Conservation (phyloP, 495 filamentous ascomycete species). For the Cladorrhinum samala region DNA sequence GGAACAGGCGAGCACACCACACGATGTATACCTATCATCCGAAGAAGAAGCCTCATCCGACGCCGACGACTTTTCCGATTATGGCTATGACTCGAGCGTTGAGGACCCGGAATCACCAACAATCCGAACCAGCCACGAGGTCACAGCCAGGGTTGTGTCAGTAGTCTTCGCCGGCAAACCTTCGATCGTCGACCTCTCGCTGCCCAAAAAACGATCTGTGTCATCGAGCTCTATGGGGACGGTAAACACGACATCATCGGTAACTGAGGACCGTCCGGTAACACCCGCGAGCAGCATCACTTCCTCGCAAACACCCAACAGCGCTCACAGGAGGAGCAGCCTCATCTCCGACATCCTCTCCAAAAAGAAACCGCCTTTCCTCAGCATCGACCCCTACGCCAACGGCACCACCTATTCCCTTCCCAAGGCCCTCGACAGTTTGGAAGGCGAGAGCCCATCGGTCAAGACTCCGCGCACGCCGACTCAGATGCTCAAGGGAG, state of each 20-base stretch:
- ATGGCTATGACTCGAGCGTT: conserved; percentile 40
- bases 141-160: conserved; percentile 43
- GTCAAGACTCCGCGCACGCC: conserved; percentile 33
- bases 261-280: conserved; percentile 18
- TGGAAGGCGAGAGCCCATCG: conserved; percentile 11
- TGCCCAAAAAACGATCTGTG: conserved; percentile 29
- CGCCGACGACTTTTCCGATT: conserved; percentile 46
- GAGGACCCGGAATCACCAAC: conserved; percentile 31
- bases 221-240: conserved; percentile 27
- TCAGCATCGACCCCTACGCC: conserved; percentile 43
- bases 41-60: conserved; percentile 47
- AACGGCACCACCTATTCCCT: conserved; percentile 31
- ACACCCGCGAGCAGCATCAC: conserved; percentile 31
- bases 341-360: conserved; percentile 29
- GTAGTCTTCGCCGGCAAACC: conserved; percentile 44
- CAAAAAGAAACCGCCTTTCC: conserved; percentile 36
- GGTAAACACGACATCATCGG: conserved; percentile 15
- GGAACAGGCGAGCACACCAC: conserved; percentile 28
- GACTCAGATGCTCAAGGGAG: conserved; percentile 35
- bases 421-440: conserved; percentile 20
- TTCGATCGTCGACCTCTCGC: conserved; percentile 38
- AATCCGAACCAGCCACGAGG: conserved; percentile 38
- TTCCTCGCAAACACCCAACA: no score
- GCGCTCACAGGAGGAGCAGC: conserved; percentile 27
- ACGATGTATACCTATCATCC: conserved; percentile 45